Evolutionary conservation across 495 filamentous ascomycete genomes (phyloP).

Genomic region (Aspergillus asperescens): DNA sequence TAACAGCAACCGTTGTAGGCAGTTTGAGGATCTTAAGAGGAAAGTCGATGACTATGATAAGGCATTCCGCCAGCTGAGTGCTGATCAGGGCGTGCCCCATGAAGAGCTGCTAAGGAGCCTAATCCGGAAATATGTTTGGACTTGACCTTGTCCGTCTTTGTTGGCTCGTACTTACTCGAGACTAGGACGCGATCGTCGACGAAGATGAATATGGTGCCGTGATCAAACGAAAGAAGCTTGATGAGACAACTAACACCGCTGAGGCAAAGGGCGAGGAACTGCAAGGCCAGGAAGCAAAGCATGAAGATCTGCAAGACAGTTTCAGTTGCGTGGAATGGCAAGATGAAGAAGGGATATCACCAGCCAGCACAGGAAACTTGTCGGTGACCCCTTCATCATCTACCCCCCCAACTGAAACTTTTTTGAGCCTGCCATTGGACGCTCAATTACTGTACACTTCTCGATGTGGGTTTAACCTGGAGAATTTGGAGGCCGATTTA

Average conservation of each 20-base stretch:
- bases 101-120: constrained; percentile 38
- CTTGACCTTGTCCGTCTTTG: not conserved
- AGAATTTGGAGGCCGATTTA: no score
- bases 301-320: not conserved
- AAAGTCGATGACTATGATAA: constrained; percentile 49
- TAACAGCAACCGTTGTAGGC: constrained; percentile 19
- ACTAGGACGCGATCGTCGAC: constrained; percentile 20
- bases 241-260: not conserved
- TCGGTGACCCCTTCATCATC: no score
- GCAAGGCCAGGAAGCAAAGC: not conserved
- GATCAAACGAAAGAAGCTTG: not conserved
- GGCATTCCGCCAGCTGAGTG: constrained; percentile 35
- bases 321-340: no score
- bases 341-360: no score
- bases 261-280: not conserved
- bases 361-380: no score
- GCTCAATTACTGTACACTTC: no score
- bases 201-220: not conserved
- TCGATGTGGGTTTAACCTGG: no score
- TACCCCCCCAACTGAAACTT: no score
- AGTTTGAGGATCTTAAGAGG: constrained; percentile 45
- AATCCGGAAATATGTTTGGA: constrained; percentile 28
- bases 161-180: constrained; percentile 5
- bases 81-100: constrained; percentile 34
- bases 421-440: no score